phyloP scores from a whole-genome alignment of 148 eudicot species.

The Cornus suecica region DNA sequence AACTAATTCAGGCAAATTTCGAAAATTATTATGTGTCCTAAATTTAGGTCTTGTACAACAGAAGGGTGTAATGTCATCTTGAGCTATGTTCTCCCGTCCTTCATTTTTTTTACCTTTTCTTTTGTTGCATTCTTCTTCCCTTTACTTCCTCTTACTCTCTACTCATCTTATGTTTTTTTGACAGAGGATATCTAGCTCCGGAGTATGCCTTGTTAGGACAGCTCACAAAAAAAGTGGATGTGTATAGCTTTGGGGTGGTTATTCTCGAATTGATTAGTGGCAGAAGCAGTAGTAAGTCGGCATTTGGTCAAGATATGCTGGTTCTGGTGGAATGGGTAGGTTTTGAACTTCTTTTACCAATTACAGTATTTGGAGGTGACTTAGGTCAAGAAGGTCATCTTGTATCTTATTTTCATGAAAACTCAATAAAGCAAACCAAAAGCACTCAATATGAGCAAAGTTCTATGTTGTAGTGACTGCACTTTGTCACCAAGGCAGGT shows the following conservation, averaged over 20 bases:
- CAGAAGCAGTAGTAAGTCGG: slow-evolving; percentile 40
- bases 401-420: too few relatives aligned
- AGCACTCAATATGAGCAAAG: too few relatives aligned
- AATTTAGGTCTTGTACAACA: not conserved
- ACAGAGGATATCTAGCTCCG: slow-evolving; percentile 64
- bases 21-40: not conserved
- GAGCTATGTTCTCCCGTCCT: not conserved
- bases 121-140: not conserved
- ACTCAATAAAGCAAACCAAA: too few relatives aligned
- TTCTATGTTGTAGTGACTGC: too few relatives aligned
- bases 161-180: not conserved
- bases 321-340: slow-evolving; percentile 56
- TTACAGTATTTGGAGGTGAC: not conserved
- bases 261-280: slow-evolving; percentile 63
- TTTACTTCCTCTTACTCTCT: not conserved
- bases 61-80: not conserved
- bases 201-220: slow-evolving; percentile 45
- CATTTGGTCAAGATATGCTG: slow-evolving; percentile 39
- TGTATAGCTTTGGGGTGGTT: slow-evolving; percentile 65
- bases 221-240: slow-evolving; percentile 56
- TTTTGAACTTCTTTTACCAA: not conserved
- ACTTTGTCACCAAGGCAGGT: too few relatives aligned
- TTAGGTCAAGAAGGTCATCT: too few relatives aligned
- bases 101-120: too few relatives aligned
- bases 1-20: not conserved